These are phyloP conservation scores for Moesziomyces antarcticus DNA, from an alignment of 1,284 basidiomycete genomes.

Conservation along the genomic window DNA sequence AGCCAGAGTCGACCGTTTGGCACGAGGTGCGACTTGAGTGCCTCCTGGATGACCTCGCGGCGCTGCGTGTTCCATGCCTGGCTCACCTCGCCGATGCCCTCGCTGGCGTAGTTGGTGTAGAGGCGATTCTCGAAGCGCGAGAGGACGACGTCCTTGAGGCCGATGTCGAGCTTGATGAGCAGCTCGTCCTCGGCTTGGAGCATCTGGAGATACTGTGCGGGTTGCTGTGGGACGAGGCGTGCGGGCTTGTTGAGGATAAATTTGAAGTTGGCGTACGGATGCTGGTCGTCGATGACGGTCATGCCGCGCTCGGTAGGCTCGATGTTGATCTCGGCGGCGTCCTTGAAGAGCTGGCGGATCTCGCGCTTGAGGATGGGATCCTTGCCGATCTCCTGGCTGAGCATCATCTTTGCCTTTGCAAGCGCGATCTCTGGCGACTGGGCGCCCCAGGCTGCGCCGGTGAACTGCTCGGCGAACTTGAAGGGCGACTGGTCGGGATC, in stretches of 20 bases:
- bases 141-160: conserved; percentile 69
- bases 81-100: conserved; percentile 84
- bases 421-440: conserved; percentile 51
- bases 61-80: conserved; percentile 94
- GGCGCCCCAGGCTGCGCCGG: conserved; percentile 44
- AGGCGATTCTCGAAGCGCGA: conserved; percentile 69
- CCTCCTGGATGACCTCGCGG: conserved; percentile 80
- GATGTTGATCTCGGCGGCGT: conserved; percentile 82
- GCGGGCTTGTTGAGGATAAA: conserved; percentile 87
- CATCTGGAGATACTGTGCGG: conserved; percentile 87
- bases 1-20: conserved; percentile 87
- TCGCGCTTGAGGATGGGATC: conserved; percentile 88
- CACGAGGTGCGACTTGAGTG: conserved; percentile 81
- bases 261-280: conserved; percentile 94
- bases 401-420: conserved; percentile 78
- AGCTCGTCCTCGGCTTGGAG: conserved; percentile 89
- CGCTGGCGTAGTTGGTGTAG: conserved; percentile 84
- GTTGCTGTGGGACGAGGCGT: conserved; percentile 72
- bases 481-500: conserved; percentile 66
- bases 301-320: conserved; percentile 91
- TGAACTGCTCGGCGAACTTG: conserved; percentile 64
- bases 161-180: conserved; percentile 81
- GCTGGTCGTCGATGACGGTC: conserved; percentile 86
- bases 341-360: conserved; percentile 81
- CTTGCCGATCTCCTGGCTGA: conserved; percentile 89